Evolutionary conservation across 2,329 filamentous ascomycete species (phyloP).

Genomic region (Ceratocystis alfenasii): DNA sequence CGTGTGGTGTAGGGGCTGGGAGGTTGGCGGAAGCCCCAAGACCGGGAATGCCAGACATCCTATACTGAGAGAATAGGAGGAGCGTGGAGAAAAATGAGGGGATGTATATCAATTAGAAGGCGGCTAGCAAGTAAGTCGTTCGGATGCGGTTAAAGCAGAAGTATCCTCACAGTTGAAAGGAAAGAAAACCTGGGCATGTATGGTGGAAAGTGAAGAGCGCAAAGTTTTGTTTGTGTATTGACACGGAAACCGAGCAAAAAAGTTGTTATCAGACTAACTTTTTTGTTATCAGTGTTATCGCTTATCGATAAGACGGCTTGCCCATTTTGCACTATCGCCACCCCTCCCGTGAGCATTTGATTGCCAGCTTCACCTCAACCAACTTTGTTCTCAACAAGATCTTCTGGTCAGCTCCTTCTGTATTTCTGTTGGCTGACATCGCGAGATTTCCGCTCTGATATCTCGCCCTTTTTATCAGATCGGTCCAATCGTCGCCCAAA

Average conservation of each 20-base stretch:
- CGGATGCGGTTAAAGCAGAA: not conserved
- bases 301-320: conserved; percentile 15
- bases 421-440: too few relatives aligned
- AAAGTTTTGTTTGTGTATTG: conserved; percentile 9
- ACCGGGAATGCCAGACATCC: conserved; percentile 15
- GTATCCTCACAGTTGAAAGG: not conserved
- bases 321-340: not conserved
- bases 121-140: not conserved
- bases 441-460: too few relatives aligned
- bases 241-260: conserved; percentile 20
- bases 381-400: not conserved
- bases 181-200: not conserved
- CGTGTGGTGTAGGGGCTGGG: not conserved
- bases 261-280: conserved; percentile 11
- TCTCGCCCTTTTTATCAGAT: too few relatives aligned
- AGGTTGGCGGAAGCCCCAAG: conserved; percentile 10
- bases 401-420: not conserved
- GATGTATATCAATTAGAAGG: not conserved
- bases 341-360: conserved; percentile 2
- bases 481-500: too few relatives aligned
- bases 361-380: not conserved
- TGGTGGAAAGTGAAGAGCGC: not conserved
- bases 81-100: not conserved
- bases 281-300: conserved; percentile 8
- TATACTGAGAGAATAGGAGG: not conserved